Percentiles rank a stretch among this genome's conserved stretches.
These are phyloP conservation scores for Beverwykella pulmonaria DNA, from an alignment of 495 filamentous ascomycete genomes.

Conservation along the genomic window DNA sequence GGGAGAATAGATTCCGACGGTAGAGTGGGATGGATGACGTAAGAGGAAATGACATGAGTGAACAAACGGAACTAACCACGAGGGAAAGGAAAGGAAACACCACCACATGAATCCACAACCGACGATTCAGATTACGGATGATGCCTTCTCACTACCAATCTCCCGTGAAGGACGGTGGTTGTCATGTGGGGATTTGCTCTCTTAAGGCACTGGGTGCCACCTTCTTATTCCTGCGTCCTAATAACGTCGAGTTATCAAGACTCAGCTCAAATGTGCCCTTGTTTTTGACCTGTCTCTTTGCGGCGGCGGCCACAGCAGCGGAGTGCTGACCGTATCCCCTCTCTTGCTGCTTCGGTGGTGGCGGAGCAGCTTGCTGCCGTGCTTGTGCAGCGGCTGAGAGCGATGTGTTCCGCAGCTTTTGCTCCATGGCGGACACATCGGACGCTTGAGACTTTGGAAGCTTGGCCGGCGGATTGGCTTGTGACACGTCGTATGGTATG, in stretches of 20 bases:
- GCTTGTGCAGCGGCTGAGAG: slow-evolving; percentile 66
- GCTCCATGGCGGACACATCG: slow-evolving; percentile 78
- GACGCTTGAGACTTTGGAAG: slow-evolving; percentile 65
- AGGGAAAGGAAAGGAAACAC: not conserved
- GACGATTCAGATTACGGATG: not conserved
- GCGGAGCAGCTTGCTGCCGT: slow-evolving; percentile 53
- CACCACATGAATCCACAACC: not conserved
- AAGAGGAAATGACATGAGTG: not conserved
- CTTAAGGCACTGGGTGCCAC: slow-evolving; percentile 42
- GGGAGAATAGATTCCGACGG: not conserved
- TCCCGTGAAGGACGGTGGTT: not conserved
- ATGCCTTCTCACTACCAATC: slow-evolving; percentile 19
- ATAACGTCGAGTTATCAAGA: slow-evolving; percentile 82
- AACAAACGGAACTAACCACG: not conserved
- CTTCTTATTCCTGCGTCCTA: slow-evolving; percentile 73
- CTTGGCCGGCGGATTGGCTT: slow-evolving; percentile 61
- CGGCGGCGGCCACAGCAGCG: slow-evolving; percentile 73
- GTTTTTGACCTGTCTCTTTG: slow-evolving; percentile 71
- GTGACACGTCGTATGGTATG: slow-evolving; percentile 49
- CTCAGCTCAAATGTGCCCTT: slow-evolving; percentile 85
- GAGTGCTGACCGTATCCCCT: slow-evolving; percentile 83
- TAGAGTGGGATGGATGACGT: not conserved
- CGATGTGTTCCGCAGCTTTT: slow-evolving; percentile 79
- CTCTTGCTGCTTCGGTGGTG: slow-evolving; percentile 52
- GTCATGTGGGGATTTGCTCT: slow-evolving; percentile 32